phyloP scores from a whole-genome alignment of 805 yeast species.

The Sugiyamaella marilandica region DNA sequence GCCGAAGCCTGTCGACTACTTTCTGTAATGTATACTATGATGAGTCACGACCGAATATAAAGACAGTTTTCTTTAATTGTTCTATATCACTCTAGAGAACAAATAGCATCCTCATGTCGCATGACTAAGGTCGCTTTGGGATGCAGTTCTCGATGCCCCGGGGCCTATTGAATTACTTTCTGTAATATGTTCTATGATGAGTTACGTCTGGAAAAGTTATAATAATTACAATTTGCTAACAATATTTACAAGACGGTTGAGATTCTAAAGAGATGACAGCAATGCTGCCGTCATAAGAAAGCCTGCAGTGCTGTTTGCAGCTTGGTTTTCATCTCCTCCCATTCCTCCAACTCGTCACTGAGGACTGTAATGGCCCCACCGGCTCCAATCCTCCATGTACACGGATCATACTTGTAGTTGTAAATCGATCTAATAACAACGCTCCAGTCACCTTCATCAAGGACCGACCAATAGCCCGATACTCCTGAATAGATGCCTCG shows the following conservation, averaged over 20 bases:
- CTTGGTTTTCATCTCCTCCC: slow-evolving; percentile 86
- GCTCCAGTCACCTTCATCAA: slow-evolving; percentile 91
- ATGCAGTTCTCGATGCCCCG: slow-evolving; percentile 25
- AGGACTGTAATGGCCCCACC: slow-evolving; percentile 97
- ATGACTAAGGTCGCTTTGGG: slow-evolving; percentile 25
- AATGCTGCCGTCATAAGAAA: slow-evolving; percentile 34
- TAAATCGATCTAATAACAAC: slow-evolving; percentile 85
- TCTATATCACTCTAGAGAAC: slow-evolving; percentile 70
- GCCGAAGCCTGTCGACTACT: slow-evolving; percentile 48
- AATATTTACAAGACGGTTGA: background rate
- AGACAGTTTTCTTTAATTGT: background rate
- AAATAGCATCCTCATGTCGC: slow-evolving; percentile 44
- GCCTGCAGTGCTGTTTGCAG: slow-evolving; percentile 75
- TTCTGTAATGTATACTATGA: slow-evolving; percentile 32
- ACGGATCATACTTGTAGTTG: slow-evolving; percentile 50
- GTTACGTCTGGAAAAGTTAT: background rate
- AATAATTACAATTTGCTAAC: background rate
- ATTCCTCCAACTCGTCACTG: slow-evolving; percentile 77
- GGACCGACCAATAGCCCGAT: slow-evolving; percentile 89
- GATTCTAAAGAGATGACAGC: too few relatives aligned
- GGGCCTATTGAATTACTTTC: slow-evolving; percentile 49
- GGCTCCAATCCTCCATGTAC: slow-evolving; percentile 84
- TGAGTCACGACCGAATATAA: background rate
- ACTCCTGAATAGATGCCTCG: slow-evolving; percentile 94
- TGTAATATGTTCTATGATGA: slow-evolving; percentile 27